These are phyloP conservation scores for Trametes punicea DNA, from an alignment of 768 basidiomycete species.

Conservation along the genomic window DNA sequence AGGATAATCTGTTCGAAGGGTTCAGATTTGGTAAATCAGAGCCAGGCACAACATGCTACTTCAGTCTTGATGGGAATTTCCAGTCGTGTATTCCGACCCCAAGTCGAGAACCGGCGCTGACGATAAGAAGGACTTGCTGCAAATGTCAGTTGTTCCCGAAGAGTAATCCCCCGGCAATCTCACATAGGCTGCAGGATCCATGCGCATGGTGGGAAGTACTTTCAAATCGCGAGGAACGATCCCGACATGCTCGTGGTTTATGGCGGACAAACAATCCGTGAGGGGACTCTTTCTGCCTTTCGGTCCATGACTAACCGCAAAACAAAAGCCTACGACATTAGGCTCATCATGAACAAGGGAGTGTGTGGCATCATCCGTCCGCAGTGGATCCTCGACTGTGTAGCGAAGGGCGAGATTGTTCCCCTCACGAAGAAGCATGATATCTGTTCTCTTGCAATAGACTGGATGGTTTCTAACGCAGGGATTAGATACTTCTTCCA, in stretches of 20 bases:
- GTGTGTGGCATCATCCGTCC: slow-evolving; percentile 73
- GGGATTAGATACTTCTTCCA: slow-evolving; percentile 71
- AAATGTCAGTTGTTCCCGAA: slow-evolving; percentile 44
- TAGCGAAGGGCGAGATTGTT: slow-evolving; percentile 51
- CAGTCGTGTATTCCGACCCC: slow-evolving; percentile 76
- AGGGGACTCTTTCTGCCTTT: slow-evolving; percentile 24
- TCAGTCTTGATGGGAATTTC: not conserved
- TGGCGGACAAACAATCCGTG: slow-evolving; percentile 66
- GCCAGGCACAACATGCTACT: not conserved
- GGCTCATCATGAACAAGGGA: slow-evolving; percentile 66
- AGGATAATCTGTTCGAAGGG: slow-evolving; percentile 66
- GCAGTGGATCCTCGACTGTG: slow-evolving; percentile 77
- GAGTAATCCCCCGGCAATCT: not conserved
- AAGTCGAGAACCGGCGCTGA: slow-evolving; percentile 63
- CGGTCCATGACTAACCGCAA: not conserved
- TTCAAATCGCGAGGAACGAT: slow-evolving; percentile 57
- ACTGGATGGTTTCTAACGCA: not conserved
- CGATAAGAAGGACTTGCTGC: slow-evolving; percentile 68
- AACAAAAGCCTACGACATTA: slow-evolving; percentile 62
- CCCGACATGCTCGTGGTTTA: slow-evolving; percentile 59
- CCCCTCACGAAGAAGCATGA: slow-evolving; percentile 67
- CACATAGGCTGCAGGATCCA: slow-evolving; percentile 48
- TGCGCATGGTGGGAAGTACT: slow-evolving; percentile 62
- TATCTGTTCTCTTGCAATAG: not conserved
- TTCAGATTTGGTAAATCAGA: slow-evolving; percentile 71